Evolutionary conservation across 2,329 filamentous ascomycete genomes (phyloP).

Genomic region (Didymellaceae sp.): DNA sequence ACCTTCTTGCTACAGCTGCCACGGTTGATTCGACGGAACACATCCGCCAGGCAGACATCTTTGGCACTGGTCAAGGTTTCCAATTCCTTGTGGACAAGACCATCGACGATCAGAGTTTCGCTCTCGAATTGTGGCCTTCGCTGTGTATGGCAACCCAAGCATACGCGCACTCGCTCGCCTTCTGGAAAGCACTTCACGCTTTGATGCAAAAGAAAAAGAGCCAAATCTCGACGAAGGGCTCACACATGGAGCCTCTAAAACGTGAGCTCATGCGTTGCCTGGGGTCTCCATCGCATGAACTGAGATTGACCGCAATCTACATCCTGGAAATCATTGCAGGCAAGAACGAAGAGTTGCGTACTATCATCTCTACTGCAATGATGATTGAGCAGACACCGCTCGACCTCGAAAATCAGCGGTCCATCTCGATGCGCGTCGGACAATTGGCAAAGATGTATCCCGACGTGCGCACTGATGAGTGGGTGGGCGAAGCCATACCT

Average conservation of each 20-base stretch:
- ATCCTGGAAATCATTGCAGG: constrained; percentile 68
- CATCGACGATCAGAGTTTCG: constrained; percentile 58
- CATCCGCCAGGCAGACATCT: constrained; percentile 49
- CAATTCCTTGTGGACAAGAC: constrained; percentile 70
- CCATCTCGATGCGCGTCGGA: constrained; percentile 83
- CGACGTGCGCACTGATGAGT: constrained; percentile 63
- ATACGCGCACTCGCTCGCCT: constrained; percentile 62
- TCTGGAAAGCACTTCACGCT: constrained; percentile 52
- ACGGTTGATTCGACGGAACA: not conserved
- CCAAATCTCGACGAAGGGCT: constrained; percentile 57
- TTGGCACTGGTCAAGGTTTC: constrained; percentile 78
- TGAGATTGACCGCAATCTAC: constrained; percentile 75
- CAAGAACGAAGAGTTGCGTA: constrained; percentile 57
- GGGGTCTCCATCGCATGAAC: constrained; percentile 73
- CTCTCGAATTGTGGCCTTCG: constrained; percentile 63
- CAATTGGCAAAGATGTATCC: constrained; percentile 73
- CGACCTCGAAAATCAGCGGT: constrained; percentile 76
- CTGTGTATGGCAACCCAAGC: constrained; percentile 70
- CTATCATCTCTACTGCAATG: constrained; percentile 69
- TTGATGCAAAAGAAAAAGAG: constrained; percentile 70
- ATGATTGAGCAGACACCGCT: constrained; percentile 81
- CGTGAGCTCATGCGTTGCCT: constrained; percentile 75
- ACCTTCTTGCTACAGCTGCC: constrained; percentile 29
- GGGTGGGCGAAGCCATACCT: constrained; percentile 75
- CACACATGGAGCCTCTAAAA: constrained; percentile 67